Conservation (phyloP, 345 rosid genomes). For the Arabidopsis arenosa region DNA sequence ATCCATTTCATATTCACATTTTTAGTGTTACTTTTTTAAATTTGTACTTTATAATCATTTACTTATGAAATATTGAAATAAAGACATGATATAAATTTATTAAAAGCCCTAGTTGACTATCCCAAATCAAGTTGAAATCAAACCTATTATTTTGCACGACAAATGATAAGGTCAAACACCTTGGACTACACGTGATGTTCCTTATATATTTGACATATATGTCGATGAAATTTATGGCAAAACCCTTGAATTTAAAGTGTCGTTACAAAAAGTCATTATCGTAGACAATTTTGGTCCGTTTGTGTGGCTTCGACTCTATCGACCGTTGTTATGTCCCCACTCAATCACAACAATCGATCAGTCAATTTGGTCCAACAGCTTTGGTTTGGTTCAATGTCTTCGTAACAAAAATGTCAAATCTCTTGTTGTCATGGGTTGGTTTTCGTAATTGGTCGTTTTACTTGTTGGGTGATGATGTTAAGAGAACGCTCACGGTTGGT, state of each 20-base stretch:
- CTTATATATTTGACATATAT: conserved; percentile 40
- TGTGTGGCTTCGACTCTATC: conserved; percentile 30
- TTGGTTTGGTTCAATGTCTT: conserved; percentile 32
- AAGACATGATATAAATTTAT: conserved; percentile 3
- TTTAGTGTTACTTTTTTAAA: background rate
- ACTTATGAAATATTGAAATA: background rate
- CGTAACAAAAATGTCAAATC: conserved; percentile 35
- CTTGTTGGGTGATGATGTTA: conserved; percentile 32
- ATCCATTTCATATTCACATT: too few species aligned
- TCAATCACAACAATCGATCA: conserved; percentile 34
- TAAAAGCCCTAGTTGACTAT: conserved; percentile 19
- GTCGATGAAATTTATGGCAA: conserved; percentile 44
- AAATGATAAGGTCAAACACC: conserved; percentile 39
- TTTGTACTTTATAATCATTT: background rate
- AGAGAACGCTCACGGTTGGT: conserved; percentile 26
- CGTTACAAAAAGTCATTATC: conserved; percentile 37
- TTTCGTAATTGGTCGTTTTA: conserved; percentile 33
- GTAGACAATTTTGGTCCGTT: conserved; percentile 32
- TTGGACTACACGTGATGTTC: conserved; percentile 42
- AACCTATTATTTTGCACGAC: conserved; percentile 26
- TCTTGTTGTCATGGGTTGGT: conserved; percentile 33
- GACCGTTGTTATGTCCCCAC: conserved; percentile 45
- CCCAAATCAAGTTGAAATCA: conserved; percentile 25
- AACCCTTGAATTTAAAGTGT: conserved; percentile 28
- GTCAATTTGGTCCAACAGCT: conserved; percentile 45